Base-by-base conservation (phyloP, 2,329 filamentous ascomycete genomes). In the Epichloe typhina region DNA sequence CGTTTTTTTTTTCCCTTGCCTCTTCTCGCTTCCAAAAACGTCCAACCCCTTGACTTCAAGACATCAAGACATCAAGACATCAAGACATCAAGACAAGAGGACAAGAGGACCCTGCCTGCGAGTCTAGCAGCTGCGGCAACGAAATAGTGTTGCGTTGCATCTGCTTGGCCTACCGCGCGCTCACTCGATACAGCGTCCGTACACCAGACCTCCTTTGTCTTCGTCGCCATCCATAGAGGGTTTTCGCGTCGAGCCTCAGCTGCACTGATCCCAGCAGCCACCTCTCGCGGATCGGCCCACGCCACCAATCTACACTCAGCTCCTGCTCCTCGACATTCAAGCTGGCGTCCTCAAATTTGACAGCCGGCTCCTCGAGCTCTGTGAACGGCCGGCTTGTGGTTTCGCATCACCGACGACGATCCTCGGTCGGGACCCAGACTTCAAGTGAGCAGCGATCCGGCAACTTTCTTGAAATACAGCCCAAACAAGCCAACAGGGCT, bases 361-460 rank as follows among this genome's bases (percentile, higher is more conserved):
- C 68, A 59, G 69, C 71, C 58, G 75, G 75, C 63, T 75, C 77
- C 54, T 79, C 77, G 67, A 69, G 67, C 65, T 76, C 75, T 59
- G 72, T 71, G 59, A 72, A 69, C 67, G 72, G 74, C 64, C 66
- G 69, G 57, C 70, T 73, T 54, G 60, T 64, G 50, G 67, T 67
- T 53, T 70, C 69, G 46, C 73, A 77, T 58, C 74, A 75, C 59
- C 69, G 73, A 59, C 68, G 73, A 59, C 71, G 71, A 63, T 76
- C 74, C 51, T 72, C 74, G 47, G 67, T 67, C 47, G 67, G 62
- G 52, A 41, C 43, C 44, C 60, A 63, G 45, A 59, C 62, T 43
- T 56, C 63, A 49, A 59, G 57, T 52, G 62, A 66, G 56, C 59
- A 61, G 55, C 64, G 60, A 46, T 57, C 62, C 49, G 60, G 58